Percentiles rank a stretch among this genome's conserved stretches.
Conservation (phyloP, 2,329 filamentous ascomycete species). For the Ceratocystis ficicola region DNA sequence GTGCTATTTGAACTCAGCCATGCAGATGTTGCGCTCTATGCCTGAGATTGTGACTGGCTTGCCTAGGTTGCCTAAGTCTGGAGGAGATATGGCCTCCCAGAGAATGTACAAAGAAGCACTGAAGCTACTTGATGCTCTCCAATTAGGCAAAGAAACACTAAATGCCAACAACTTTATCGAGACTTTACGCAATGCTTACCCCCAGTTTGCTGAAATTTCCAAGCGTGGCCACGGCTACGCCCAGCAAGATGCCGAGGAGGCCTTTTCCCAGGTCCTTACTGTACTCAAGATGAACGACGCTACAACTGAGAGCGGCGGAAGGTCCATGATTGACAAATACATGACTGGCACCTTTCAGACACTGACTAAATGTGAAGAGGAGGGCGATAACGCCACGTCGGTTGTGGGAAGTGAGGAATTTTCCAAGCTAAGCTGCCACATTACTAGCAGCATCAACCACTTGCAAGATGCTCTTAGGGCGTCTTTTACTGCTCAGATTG, state of each 20-base stretch:
- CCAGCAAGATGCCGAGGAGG: slow-evolving; percentile 98
- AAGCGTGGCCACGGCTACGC: slow-evolving; percentile 75
- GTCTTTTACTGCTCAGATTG: slow-evolving; percentile 73
- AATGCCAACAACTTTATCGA: slow-evolving; percentile 72
- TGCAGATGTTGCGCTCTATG: slow-evolving; percentile 80
- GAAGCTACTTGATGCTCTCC: slow-evolving; percentile 58
- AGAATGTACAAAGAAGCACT: slow-evolving; percentile 23
- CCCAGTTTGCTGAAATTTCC: slow-evolving; percentile 84
- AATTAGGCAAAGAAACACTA: slow-evolving; percentile 70
- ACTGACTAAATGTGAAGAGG: slow-evolving; percentile 70
- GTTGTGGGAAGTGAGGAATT: slow-evolving; percentile 60
- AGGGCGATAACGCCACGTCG: slow-evolving; percentile 63
- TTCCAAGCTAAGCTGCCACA: slow-evolving; percentile 92
- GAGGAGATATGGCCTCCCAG: slow-evolving; percentile 31
- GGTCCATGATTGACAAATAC: slow-evolving; percentile 80
- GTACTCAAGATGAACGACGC: slow-evolving; percentile 46
- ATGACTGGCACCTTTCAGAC: slow-evolving; percentile 74
- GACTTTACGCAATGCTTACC: slow-evolving; percentile 65
- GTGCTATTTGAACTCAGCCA: slow-evolving; percentile 93
- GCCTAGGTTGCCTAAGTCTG: slow-evolving; percentile 45
- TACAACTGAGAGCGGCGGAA: slow-evolving; percentile 25
- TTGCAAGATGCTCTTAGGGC: slow-evolving; percentile 76
- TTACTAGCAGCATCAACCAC: slow-evolving; percentile 76
- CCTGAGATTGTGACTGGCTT: slow-evolving; percentile 82
- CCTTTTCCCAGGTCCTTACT: slow-evolving; percentile 88